phyloP scores from a whole-genome alignment of 2,329 filamentous ascomycete species.

The Pochonia chlamydosporia region DNA sequence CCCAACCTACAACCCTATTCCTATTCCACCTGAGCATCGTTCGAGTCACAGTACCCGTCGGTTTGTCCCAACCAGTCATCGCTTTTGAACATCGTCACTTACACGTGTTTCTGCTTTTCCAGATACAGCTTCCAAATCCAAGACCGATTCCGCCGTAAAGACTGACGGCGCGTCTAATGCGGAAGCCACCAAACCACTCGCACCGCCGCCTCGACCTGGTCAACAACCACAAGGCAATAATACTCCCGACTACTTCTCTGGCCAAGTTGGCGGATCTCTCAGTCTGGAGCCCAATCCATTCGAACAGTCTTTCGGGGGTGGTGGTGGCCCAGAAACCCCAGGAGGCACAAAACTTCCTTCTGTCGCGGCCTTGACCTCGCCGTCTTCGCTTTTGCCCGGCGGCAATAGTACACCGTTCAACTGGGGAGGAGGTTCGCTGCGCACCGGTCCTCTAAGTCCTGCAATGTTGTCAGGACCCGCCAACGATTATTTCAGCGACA shows the following conservation, averaged over 20 bases:
- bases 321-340: constrained; percentile 67
- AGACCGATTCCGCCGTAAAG: constrained; percentile 41
- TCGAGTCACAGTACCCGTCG: background rate
- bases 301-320: constrained; percentile 80
- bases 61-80: background rate
- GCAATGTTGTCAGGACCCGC: constrained; percentile 89
- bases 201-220: constrained; percentile 62
- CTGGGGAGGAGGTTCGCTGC: constrained; percentile 78
- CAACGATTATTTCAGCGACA: constrained; percentile 84
- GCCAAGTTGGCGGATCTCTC: constrained; percentile 48
- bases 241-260: constrained; percentile 65
- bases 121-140: constrained; percentile 41
- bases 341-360: constrained; percentile 79
- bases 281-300: constrained; percentile 92
- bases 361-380: constrained; percentile 85
- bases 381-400: constrained; percentile 72
- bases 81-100: constrained; percentile 10
- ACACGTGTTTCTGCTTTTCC: constrained; percentile 14
- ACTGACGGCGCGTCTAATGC: constrained; percentile 46
- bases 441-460: constrained; percentile 89
- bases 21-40: background rate
- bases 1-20: background rate
- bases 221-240: constrained; percentile 42
- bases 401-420: constrained; percentile 67
- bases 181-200: constrained; percentile 59